Conservation (phyloP, 495 filamentous ascomycete species). For the Tuber microsphaerosporum region DNA sequence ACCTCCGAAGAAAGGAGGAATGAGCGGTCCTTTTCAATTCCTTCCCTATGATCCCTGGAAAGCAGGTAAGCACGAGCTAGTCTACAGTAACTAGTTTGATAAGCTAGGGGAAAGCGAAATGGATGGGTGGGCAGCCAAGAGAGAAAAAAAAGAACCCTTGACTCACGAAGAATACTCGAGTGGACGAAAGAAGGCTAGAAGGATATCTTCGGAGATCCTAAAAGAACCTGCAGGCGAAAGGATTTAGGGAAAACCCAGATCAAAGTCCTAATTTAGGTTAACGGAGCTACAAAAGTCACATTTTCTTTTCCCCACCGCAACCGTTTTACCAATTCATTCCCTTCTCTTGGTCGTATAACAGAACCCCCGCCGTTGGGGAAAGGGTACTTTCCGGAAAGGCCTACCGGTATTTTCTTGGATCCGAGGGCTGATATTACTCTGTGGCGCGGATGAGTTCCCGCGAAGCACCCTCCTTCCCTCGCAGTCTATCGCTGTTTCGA, state of each 20-base stretch:
- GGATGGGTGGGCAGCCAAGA: too few species aligned
- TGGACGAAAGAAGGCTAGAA: neutral
- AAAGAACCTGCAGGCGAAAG: neutral
- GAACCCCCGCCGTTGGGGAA: neutral
- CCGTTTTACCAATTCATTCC: neutral
- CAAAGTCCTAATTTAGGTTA: neutral
- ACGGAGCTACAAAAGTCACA: neutral
- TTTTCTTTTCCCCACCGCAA: neutral
- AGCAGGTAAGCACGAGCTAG: neutral
- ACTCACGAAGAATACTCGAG: neutral
- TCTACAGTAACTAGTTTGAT: neutral
- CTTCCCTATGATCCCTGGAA: neutral
- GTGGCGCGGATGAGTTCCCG: neutral
- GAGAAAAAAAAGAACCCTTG: neutral
- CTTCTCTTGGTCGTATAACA: neutral
- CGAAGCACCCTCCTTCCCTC: neutral
- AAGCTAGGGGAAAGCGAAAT: neutral
- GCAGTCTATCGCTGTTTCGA: neutral
- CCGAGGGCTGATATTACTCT: neutral
- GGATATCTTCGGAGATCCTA: neutral
- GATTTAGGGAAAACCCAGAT: neutral
- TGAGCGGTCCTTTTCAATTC: neutral
- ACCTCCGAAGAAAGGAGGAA: neutral
- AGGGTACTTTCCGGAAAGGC: neutral
- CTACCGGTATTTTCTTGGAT: neutral